A percentile compares a stretch with the other conserved stretches of the same genome.
Evolutionary conservation across 331 rosid genomes (phyloP).

Genomic region (Acacia concinna): DNA sequence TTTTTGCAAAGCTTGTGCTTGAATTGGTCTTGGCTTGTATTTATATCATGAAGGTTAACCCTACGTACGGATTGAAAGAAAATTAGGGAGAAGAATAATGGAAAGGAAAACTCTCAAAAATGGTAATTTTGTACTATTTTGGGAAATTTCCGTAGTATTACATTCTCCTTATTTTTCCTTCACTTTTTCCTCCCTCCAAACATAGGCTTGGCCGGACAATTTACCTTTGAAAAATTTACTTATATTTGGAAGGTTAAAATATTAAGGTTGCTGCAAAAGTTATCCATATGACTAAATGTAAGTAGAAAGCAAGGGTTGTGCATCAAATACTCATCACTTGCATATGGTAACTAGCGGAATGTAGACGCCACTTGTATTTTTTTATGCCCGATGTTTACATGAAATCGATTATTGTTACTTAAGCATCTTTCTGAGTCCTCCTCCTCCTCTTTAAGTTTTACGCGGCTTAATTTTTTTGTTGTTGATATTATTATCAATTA

Average conservation of each 20-base stretch:
- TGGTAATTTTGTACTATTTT: too few species aligned
- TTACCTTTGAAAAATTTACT: conserved; percentile 17
- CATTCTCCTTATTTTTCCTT: too few species aligned
- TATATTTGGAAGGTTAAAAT: conserved; percentile 16
- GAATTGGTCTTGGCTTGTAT: conserved; percentile 91
- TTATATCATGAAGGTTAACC: conserved; percentile 73
- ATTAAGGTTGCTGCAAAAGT: conserved; percentile 1
- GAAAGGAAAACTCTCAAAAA: too few species aligned
- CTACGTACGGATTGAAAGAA: too few species aligned
- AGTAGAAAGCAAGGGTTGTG: conserved; percentile 15
- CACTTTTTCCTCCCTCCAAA: too few species aligned
- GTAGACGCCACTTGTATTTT: conserved; percentile 22
- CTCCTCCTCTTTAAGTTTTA: not conserved
- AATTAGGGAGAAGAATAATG: too few species aligned
- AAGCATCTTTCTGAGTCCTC: not conserved
- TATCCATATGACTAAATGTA: conserved; percentile 28
- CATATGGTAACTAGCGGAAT: conserved; percentile 25
- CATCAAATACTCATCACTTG: conserved; percentile 11
- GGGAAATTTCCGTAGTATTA: too few species aligned
- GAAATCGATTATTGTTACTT: conserved; percentile 6
- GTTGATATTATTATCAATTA: too few species aligned
- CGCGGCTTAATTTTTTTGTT: too few species aligned
- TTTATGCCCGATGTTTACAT: conserved; percentile 19
- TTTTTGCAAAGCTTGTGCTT: conserved; percentile 89
- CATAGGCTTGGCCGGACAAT: too few species aligned